These are phyloP conservation scores for Medicago lupulina DNA, from an alignment of 306 rosid genomes.

Conservation along the genomic window DNA sequence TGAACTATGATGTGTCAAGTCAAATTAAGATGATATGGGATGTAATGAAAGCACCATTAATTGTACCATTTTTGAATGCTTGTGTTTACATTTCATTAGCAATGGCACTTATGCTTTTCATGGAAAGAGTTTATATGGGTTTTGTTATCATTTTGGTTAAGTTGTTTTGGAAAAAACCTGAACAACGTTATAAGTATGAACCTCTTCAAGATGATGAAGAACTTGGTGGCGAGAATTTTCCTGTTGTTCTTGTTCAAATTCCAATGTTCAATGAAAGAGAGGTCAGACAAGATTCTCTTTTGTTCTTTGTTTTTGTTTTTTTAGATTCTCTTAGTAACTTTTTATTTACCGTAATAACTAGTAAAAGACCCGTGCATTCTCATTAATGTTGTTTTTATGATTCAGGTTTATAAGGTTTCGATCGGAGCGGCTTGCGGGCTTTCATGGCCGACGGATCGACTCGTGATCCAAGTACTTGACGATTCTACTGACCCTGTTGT, in stretches of 20 bases:
- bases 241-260: constrained; percentile 89
- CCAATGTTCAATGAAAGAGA: constrained; percentile 98
- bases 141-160: constrained; percentile 84
- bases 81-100: constrained; percentile 71
- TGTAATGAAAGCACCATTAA: constrained; percentile 83
- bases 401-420: constrained; percentile 90
- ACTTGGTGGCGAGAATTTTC: constrained; percentile 80
- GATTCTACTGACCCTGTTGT: constrained; percentile 91
- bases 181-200: constrained; percentile 72
- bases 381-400: not conserved
- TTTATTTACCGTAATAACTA: not conserved
- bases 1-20: constrained; percentile 59
- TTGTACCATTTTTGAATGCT: constrained; percentile 76
- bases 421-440: constrained; percentile 98
- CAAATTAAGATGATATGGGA: constrained; percentile 83
- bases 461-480: constrained; percentile 96
- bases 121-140: constrained; percentile 93
- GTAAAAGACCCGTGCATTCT: not conserved
- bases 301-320: not conserved
- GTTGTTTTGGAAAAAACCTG: constrained; percentile 93
- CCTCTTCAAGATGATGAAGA: constrained; percentile 77
- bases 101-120: constrained; percentile 94
- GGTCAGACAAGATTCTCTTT: constrained; percentile 52
- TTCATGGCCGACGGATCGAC: constrained; percentile 97
- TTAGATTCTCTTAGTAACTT: not conserved